These are phyloP conservation scores for Tetrahymena malaccensis DNA, from an alignment of 73 alveolate species.

Conservation along the genomic window DNA sequence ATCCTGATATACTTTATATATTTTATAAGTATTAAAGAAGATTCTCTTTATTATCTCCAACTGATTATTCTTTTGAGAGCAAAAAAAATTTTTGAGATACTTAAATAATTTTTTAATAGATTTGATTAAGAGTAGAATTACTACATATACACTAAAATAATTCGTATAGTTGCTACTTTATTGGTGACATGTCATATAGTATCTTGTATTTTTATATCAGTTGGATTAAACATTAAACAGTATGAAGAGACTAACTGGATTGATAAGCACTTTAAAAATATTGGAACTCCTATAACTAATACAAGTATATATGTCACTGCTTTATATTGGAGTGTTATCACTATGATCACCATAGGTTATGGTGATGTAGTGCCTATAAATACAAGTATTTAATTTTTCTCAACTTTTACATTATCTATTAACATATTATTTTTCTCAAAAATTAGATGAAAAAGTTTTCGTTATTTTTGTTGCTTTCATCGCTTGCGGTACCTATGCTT, in stretches of 20 bases:
- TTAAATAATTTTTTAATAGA: neutral
- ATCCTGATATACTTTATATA: neutral
- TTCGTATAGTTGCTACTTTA: neutral
- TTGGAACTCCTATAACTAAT: neutral
- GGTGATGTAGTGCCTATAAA: neutral
- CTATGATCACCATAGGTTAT: neutral
- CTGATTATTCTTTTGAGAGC: neutral
- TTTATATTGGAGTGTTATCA: neutral
- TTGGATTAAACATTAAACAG: neutral
- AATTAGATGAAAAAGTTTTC: neutral
- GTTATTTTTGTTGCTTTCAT: neutral
- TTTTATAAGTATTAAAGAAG: neutral
- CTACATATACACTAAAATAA: neutral
- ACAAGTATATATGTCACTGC: neutral
- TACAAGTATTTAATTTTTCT: neutral
- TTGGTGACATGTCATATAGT: neutral
- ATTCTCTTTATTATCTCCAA: neutral
- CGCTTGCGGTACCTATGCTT: neutral
- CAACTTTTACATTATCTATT: neutral
- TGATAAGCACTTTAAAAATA: neutral
- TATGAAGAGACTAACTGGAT: neutral
- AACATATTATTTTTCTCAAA: neutral
- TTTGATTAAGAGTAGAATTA: neutral
- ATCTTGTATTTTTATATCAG: neutral
- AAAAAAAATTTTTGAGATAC: neutral